These are phyloP conservation scores for Arctium lappa DNA, from an alignment of 129 eudicot genomes.

Conservation along the genomic window DNA sequence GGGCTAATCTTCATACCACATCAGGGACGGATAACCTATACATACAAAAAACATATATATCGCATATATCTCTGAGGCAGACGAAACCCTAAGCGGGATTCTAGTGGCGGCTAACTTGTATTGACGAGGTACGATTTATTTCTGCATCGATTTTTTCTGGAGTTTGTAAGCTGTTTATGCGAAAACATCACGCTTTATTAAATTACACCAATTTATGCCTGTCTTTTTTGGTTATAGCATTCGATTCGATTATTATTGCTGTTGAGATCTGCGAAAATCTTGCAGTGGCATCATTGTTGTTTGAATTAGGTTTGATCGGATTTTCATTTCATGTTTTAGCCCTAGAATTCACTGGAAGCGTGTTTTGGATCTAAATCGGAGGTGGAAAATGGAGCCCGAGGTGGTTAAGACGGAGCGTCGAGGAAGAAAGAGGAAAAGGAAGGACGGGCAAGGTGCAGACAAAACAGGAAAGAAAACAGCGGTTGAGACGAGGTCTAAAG, in stretches of 20 bases:
- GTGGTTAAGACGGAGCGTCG: constrained; percentile 56
- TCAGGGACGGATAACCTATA: background rate
- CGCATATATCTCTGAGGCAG: constrained; percentile 10
- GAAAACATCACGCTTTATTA: background rate
- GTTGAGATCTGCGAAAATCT: constrained; percentile 31
- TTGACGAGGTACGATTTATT: constrained; percentile 19
- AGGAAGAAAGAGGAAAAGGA: constrained; percentile 60
- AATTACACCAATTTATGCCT: background rate
- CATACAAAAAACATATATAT: background rate
- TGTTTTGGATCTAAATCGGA: constrained; percentile 28
- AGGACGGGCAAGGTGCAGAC: constrained; percentile 38
- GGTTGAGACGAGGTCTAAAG: constrained; percentile 38
- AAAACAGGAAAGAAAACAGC: constrained; percentile 31
- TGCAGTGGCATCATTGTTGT: constrained; percentile 16
- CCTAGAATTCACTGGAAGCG: constrained; percentile 13
- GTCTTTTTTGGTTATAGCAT: constrained; percentile 6
- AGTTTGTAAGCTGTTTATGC: constrained; percentile 1
- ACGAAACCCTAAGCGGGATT: constrained; percentile 27
- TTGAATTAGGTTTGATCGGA: constrained; percentile 31
- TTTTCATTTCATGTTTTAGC: background rate
- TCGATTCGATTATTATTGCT: constrained; percentile 2
- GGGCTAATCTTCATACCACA: constrained; percentile 27
- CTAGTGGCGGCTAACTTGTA: constrained; percentile 5
- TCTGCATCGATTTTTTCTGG: background rate
- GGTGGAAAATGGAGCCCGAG: constrained; percentile 53